Evolutionary conservation across 495 filamentous ascomycete species (phyloP), one percentile per base, ranked within the genome.

Genomic region (Diplogelasinospora grovesii): DNA sequence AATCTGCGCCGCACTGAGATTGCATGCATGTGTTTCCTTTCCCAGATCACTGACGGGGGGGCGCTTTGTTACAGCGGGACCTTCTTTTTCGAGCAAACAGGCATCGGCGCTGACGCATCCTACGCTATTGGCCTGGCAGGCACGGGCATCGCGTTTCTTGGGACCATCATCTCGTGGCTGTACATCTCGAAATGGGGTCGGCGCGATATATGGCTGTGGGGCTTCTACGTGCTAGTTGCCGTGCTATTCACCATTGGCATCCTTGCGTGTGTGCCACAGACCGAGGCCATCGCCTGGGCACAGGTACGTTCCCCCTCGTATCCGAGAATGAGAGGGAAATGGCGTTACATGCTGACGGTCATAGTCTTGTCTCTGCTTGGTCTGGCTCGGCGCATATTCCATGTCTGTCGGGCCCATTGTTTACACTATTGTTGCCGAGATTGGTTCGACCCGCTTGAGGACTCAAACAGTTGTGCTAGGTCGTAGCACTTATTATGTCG

Each of bases 1-100:
- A 73, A 85, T 49, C 61, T 69, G 10, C 71, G 76, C 27, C 78
- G 81, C 15, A 85, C 81, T 0, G 73, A 77, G 46, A 79, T 81
- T 43, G 70, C 70, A 24, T 77, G 70, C 50, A 69, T 77, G 61
- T 18, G 47, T 1, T 64, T 56, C 23, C 19, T 52, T 3, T 53
- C 45, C 5, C 63, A 67, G 35, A 47, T 44, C 31, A 52, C 49
- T 9, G 38, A 45, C 41, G 50, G 45, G 10, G 46, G 43, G 13
- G 45, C 54, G 1, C 53, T 65, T 16, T 56, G 56, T 11, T 56
- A 57, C 39, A 54, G 50, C 24, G 50, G 53, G n/a, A 62, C 61
- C 16, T 70, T 63, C 45, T 74, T 75, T 53, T 70, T 70, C 51
- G 35, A 57, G 30, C 64, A 59, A 33, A 54, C 60, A 1, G 67